Evolutionary conservation across 306 rosid genomes (phyloP).

Genomic region (Abrus precatorius): DNA sequence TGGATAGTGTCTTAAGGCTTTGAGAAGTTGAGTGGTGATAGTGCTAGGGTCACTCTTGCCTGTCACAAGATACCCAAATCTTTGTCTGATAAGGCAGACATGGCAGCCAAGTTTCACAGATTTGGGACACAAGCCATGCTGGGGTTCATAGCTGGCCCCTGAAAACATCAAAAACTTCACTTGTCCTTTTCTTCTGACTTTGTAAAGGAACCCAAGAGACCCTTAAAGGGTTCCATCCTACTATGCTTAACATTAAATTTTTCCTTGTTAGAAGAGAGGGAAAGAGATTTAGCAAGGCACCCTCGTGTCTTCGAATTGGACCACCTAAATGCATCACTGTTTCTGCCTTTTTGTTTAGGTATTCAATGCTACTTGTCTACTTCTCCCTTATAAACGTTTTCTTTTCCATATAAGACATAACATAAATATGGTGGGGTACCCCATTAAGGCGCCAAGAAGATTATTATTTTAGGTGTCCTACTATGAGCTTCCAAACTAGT

Average conservation of each 20-base stretch:
- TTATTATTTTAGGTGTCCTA: constrained; percentile 48
- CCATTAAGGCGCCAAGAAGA: constrained; percentile 49
- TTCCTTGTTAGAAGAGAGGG: constrained; percentile 30
- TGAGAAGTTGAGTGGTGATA: constrained; percentile 38
- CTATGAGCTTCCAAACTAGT: constrained; percentile 31
- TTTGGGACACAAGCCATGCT: constrained; percentile 64
- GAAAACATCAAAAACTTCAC: constrained; percentile 53
- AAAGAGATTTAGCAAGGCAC: constrained; percentile 33
- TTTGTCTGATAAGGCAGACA: constrained; percentile 75
- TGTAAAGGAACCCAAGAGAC: constrained; percentile 51
- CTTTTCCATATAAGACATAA: constrained; percentile 52
- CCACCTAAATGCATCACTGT: constrained; percentile 48
- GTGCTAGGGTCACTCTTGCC: constrained; percentile 51
- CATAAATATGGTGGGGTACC: constrained; percentile 48
- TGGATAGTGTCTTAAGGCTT: constrained; percentile 8
- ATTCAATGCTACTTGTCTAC: constrained; percentile 56
- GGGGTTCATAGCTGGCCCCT: constrained; percentile 57
- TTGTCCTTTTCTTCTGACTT: constrained; percentile 73
- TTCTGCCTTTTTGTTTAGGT: constrained; percentile 49
- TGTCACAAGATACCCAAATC: constrained; percentile 86
- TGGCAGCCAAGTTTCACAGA: constrained; percentile 71
- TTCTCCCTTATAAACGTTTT: constrained; percentile 52
- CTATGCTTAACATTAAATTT: constrained; percentile 47
- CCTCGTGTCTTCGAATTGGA: constrained; percentile 52
- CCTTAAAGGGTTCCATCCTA: constrained; percentile 41